phyloP scores from a whole-genome alignment of 129 eudicot species.

The Tagetes patula region DNA sequence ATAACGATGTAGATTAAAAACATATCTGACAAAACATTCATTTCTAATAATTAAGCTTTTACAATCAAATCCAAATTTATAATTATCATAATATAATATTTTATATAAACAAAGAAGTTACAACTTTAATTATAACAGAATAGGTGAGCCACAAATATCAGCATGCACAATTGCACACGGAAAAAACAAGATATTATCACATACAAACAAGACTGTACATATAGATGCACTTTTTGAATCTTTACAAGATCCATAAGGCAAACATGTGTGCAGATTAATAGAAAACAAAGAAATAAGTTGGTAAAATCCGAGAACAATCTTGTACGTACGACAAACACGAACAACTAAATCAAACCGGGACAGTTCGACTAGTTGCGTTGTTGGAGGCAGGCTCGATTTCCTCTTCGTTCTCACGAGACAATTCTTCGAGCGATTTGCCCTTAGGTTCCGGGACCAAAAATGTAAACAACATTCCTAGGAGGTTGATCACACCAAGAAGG shows the following conservation, averaged over 20 bases:
- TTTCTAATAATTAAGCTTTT: too few relatives aligned
- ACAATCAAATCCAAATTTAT: background rate
- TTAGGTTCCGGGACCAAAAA: constrained; percentile 67
- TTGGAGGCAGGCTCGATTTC: constrained; percentile 14
- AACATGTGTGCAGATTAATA: background rate
- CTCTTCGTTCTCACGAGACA: constrained; percentile 44
- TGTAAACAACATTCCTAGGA: constrained; percentile 50
- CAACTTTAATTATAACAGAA: constrained; percentile 24
- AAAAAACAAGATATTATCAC: background rate
- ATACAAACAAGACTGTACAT: background rate
- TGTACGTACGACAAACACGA: background rate
- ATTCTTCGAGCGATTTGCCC: constrained; percentile 59
- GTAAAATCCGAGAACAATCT: background rate
- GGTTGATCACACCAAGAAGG: constrained; percentile 45
- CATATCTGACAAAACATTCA: too few relatives aligned
- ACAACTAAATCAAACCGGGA: constrained; percentile 32
- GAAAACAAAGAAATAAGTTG: background rate
- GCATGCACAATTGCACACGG: constrained; percentile 9
- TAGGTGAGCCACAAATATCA: background rate
- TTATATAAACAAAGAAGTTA: constrained; percentile 9
- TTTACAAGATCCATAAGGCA: constrained; percentile 23
- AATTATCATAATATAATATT: background rate
- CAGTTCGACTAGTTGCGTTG: constrained; percentile 28
- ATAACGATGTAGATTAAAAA: too few relatives aligned
- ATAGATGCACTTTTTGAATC: constrained; percentile 18